phyloP scores from a whole-genome alignment of 768 basidiomycete species.

The Pisolithus orientalis region DNA sequence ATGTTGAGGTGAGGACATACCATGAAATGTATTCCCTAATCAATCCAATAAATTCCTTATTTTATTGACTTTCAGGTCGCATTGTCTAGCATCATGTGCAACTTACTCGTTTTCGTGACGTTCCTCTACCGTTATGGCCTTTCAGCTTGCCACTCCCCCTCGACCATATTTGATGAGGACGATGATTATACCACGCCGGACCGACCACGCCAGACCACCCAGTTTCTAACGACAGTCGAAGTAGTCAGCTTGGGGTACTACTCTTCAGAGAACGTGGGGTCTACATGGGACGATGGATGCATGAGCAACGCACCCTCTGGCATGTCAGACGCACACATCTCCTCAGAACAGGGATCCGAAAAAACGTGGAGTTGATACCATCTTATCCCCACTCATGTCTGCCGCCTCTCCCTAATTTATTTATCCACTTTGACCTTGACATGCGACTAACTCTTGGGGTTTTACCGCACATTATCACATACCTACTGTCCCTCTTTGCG shows the following conservation, averaged over 20 bases:
- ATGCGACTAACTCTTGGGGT: too few relatives aligned
- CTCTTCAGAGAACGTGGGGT: background rate
- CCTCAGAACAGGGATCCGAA: background rate
- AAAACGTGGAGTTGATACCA: background rate
- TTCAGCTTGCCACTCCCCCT: background rate
- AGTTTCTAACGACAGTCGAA: conserved; percentile 10
- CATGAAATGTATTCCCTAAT: too few relatives aligned
- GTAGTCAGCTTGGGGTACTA: background rate
- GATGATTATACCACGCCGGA: conserved; percentile 5
- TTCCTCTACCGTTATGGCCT: conserved; percentile 9
- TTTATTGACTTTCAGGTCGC: conserved; percentile 6
- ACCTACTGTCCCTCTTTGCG: too few relatives aligned
- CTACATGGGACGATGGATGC: background rate
- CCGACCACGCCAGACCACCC: background rate
- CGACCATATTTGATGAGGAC: conserved; percentile 1
- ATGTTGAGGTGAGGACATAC: conserved; percentile 11
- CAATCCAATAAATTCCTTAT: background rate
- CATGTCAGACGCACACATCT: too few relatives aligned
- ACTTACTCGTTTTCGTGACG: conserved; percentile 16
- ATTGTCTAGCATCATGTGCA: conserved; percentile 14
- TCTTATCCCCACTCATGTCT: too few relatives aligned
- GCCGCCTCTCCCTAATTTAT: too few relatives aligned
- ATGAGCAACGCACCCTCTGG: background rate
- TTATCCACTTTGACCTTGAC: too few relatives aligned
- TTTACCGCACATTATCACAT: too few relatives aligned